Conservation (phyloP, 2,329 filamentous ascomycete species). For the Neonectria magnoliae region DNA sequence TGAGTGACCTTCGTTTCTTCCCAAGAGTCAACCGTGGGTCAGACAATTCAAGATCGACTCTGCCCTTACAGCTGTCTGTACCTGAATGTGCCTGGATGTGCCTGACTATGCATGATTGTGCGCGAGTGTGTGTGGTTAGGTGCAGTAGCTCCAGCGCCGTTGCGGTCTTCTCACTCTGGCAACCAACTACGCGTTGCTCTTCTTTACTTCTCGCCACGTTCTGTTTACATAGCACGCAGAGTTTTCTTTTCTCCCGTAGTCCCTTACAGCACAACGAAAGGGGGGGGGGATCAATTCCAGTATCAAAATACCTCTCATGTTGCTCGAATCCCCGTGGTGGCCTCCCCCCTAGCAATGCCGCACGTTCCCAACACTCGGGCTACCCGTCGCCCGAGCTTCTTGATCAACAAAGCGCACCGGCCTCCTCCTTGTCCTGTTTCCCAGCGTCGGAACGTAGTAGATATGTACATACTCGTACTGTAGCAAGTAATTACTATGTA, state of each 20-base stretch:
- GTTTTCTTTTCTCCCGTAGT: slow-evolving; percentile 8
- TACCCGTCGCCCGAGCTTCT: slow-evolving; percentile 1
- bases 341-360: not conserved
- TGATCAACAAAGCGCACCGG: not conserved
- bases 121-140: not conserved
- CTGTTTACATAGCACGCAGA: not conserved
- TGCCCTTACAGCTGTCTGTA: slow-evolving; percentile 17
- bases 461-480: not conserved
- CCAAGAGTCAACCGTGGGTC: slow-evolving; percentile 4
- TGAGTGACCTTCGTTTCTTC: not conserved
- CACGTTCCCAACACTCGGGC: not conserved
- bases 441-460: slow-evolving; percentile 14
- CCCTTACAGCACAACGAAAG: not conserved
- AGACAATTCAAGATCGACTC: not conserved
- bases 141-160: slow-evolving; percentile 19
- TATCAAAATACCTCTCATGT: slow-evolving; percentile 7
- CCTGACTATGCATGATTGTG: slow-evolving; percentile 18
- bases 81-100: slow-evolving; percentile 1
- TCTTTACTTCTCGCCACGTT: slow-evolving; percentile 1
- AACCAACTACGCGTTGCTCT: not conserved
- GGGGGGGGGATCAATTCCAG: slow-evolving; percentile 1
- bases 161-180: slow-evolving; percentile 2
- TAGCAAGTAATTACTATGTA: not conserved
- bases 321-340: not conserved
- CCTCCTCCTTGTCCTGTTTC: not conserved